Evolutionary conservation across 345 rosid species (phyloP).

Genomic region (Arabidopsis arenosa): DNA sequence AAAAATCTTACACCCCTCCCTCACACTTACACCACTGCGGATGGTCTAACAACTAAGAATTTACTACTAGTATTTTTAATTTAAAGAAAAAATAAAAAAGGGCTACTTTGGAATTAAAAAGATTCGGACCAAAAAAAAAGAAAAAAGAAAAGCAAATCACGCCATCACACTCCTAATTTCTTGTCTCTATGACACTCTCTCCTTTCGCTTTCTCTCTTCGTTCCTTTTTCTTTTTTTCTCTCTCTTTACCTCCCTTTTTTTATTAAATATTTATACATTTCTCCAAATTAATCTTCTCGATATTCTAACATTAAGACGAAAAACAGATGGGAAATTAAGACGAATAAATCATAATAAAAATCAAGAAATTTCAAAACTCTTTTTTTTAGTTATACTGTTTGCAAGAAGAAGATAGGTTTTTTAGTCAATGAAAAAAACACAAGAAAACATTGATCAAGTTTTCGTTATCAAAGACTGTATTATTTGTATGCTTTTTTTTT

Average conservation of each 20-base stretch:
- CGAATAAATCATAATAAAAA: background rate
- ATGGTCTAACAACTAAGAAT: background rate
- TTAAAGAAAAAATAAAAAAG: background rate
- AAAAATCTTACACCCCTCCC: too few species aligned
- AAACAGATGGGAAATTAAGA: background rate
- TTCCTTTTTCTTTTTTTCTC: background rate
- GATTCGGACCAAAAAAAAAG: background rate
- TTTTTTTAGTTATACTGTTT: background rate
- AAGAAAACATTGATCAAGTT: background rate
- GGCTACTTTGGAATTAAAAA: slow-evolving; percentile 27
- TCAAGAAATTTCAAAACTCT: background rate
- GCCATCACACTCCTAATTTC: slow-evolving; percentile 29
- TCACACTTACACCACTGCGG: too few species aligned
- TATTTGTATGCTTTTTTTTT: slow-evolving; percentile 36
- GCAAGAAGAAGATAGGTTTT: background rate
- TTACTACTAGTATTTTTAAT: background rate
- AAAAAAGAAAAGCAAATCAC: slow-evolving; percentile 26
- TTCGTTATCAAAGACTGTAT: slow-evolving; percentile 33
- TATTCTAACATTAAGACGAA: background rate
- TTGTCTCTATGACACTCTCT: slow-evolving; percentile 57
- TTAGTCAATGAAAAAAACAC: background rate
- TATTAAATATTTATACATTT: background rate
- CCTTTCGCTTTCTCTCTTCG: slow-evolving; percentile 57
- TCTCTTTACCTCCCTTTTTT: slow-evolving; percentile 2
- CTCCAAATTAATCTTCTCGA: slow-evolving; percentile 7